Base-by-base conservation (phyloP, 148 eudicot species). In the Talinum fruticosum region DNA sequence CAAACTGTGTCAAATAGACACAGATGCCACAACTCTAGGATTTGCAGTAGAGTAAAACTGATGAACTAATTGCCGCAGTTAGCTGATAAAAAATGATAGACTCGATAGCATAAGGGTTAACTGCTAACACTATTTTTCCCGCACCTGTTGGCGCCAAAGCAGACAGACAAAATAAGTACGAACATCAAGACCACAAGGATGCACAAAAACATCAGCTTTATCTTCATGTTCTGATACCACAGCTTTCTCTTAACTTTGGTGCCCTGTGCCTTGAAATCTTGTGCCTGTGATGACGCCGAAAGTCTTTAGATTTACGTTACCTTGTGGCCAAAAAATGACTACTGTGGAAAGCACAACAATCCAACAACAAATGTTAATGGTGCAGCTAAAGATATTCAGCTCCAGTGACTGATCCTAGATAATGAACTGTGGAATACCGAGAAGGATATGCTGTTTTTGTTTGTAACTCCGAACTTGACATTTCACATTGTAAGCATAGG, bases 141-240 rank as follows among this genome's bases (percentile, higher is more conserved):
- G 72, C 90, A 92, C 30, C 33, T 62, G 29, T 92, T 84, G 75
- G 83, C 84, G 32, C 93, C 93, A 12, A 84, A 71, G 51, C 93
- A 89, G 12, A 81, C 83, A 23, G 94, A 87, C 45, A 92, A 45
- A 37, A 92, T 85, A 21, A 92, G 84, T 73, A 88, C 84, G 66
- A 92, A 82, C 76, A 92, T 90, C 64, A 92, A 75, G n/a, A 90
- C 92, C 61, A 88, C 41, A 32, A 92, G 66, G 37, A 92, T 88
- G 37, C 84, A 88, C 18, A 87, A 71, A 65, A 90, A 93, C 41
- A 92, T 86, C 54, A 92, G 87, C 89, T 92, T 92, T 78, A 92
- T 86, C 87, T 92, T 92, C 97, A 92, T 92, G 66, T 92, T 92
- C 79, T 90, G 86, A 44, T 84, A 79, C 97, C 97, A 90, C 97